These are phyloP conservation scores for Gentiana dahurica DNA, from an alignment of 257 asterid species.

Conservation along the genomic window DNA sequence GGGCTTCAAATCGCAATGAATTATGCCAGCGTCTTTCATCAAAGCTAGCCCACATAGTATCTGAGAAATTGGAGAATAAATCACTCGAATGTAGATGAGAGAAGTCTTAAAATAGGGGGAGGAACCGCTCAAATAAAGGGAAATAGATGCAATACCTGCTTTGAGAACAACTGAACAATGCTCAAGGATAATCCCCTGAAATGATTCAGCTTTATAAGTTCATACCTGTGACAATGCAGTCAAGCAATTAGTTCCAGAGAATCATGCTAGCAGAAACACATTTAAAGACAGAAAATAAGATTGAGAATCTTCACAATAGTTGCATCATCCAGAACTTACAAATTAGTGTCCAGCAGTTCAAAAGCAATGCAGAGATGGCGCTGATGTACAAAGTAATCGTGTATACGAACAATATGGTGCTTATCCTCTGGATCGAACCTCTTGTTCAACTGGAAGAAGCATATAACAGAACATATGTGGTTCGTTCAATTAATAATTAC, in stretches of 20 bases:
- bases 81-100: too few relatives aligned
- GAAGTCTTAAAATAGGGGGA: neutral
- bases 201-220: constrained; percentile 85
- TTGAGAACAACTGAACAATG: constrained; percentile 91
- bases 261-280: too few relatives aligned
- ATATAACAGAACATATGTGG: constrained; percentile 11
- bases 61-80: constrained; percentile 21
- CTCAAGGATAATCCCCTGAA: constrained; percentile 89
- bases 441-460: constrained; percentile 59
- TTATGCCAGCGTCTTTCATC: constrained; percentile 93
- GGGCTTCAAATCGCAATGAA: constrained; percentile 97
- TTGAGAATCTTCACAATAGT: too few relatives aligned
- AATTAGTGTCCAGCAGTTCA: constrained; percentile 88
- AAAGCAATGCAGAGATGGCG: constrained; percentile 91
- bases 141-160: constrained; percentile 58
- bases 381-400: constrained; percentile 80
- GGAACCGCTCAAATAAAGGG: constrained; percentile 2
- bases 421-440: constrained; percentile 99
- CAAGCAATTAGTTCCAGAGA: too few relatives aligned
- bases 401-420: constrained; percentile 95
- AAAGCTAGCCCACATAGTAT: constrained; percentile 86
- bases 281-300: too few relatives aligned
- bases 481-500: constrained; percentile 15
- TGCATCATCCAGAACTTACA: constrained; percentile 45
- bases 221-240: constrained; percentile 55